Percentiles rank a stretch among this genome's conserved stretches.
phyloP scores from a whole-genome alignment of 2,329 filamentous ascomycete species.

The Gaeumannomyces sp. region DNA sequence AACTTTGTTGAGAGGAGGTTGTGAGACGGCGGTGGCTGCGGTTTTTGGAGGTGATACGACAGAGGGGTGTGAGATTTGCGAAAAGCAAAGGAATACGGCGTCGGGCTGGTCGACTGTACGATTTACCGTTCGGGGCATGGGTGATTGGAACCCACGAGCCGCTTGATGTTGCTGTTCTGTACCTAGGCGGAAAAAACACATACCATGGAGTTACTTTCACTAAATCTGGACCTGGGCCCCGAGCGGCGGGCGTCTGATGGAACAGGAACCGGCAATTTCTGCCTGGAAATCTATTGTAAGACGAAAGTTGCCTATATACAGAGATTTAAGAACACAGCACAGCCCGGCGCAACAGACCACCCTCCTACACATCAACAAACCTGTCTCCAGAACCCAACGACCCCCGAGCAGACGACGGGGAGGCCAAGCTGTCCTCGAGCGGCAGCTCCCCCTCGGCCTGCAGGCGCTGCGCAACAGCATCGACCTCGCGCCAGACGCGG shows the following conservation, averaged over 20 bases:
- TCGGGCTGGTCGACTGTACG: not conserved
- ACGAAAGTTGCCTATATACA: not conserved
- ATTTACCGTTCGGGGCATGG: not conserved
- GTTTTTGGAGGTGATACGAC: constrained; percentile 2
- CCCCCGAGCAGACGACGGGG: not conserved
- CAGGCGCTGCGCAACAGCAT: constrained; percentile 61
- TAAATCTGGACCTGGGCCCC: no score
- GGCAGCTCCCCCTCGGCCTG: constrained; percentile 49
- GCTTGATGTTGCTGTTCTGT: no score
- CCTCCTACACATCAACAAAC: not conserved
- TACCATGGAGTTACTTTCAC: no score
- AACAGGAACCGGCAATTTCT: not conserved
- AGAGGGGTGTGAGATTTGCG: not conserved
- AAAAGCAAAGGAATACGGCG: not conserved
- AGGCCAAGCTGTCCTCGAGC: constrained; percentile 46
- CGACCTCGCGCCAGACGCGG: constrained; percentile 76
- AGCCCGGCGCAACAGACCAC: not conserved
- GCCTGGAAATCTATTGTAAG: not conserved
- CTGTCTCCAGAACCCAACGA: not conserved
- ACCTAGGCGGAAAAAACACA: no score
- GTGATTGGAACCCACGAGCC: no score
- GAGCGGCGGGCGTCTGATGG: not conserved
- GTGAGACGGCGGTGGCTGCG: constrained; percentile 19
- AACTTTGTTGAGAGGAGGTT: constrained; percentile 49
- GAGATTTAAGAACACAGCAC: not conserved